Base-by-base conservation (phyloP, 2,329 filamentous ascomycete species). In the Aspergillus latus region DNA sequence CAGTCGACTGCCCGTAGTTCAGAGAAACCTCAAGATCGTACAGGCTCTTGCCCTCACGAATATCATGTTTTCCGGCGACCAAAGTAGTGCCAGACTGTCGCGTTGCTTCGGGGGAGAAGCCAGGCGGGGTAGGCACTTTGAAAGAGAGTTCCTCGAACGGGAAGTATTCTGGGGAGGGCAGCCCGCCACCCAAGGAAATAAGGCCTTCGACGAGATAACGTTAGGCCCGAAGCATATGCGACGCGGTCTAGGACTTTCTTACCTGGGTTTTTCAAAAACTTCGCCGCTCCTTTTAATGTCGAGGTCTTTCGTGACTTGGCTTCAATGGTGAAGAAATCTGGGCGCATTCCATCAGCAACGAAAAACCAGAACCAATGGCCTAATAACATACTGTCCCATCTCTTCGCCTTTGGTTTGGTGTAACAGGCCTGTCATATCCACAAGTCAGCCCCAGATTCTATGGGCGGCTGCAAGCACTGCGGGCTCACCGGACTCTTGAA, bases 1-100 rank as follows among this genome's bases (percentile, higher is more conserved):
- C 94, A 15, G 86, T 86, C 7, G 92, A 87, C 76, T 96, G 92
- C 34, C 89, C 90, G 72, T 99, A 99, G 76, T 99, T 97, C 71
- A 97, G 86, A 1, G 89, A 89, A 60, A 95, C 90, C 45, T 89
- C 85, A 50, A 99, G 84, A 75, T 99, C 94, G 40, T 74, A 86
- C 28, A 80, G 74, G 42, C 82, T 82, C 59, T 80, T 85, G 16
- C 82, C 84, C 48, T 88, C 80, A 10, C 80, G 79, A 21, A 88
- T 84, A 75, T 97, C 93, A 72, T 96, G 87, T 77, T 97, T 99
- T 46, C 89, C 90, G 16, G 90, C 84, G 21, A 76, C 84, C 36
- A 92, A 67, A 3, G 81, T 77, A 26, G 82, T 76, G 9, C 88
- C 89, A 0, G 80, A 79, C 13, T 81, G 72, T n/a, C 78, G 74